Conservation (phyloP, 768 basidiomycete species). For the Xanthoconium purpureum region DNA sequence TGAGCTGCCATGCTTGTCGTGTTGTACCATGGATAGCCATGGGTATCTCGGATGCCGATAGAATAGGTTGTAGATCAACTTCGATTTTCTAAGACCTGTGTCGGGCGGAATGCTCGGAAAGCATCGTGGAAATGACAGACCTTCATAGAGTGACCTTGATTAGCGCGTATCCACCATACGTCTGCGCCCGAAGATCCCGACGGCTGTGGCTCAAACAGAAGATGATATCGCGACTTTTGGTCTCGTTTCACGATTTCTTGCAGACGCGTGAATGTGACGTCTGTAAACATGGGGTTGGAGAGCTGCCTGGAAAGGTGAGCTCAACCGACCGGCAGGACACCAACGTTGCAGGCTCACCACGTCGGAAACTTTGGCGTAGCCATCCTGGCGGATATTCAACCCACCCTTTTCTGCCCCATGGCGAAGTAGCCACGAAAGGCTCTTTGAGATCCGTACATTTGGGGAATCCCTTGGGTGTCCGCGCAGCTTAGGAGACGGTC, state of each 20-base stretch:
- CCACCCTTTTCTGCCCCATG: constrained; percentile 82
- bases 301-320: constrained; percentile 45
- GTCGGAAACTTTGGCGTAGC: constrained; percentile 78
- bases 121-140: constrained; percentile 35
- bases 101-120: not conserved
- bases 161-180: constrained; percentile 86
- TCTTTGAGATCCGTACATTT: constrained; percentile 76
- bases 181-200: constrained; percentile 30
- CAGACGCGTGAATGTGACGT: constrained; percentile 50
- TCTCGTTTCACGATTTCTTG: constrained; percentile 67
- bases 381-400: constrained; percentile 75
- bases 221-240: constrained; percentile 61
- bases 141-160: constrained; percentile 86
- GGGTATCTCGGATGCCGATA: constrained; percentile 60
- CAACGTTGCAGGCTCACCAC: constrained; percentile 56
- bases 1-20: constrained; percentile 62
- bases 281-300: constrained; percentile 62
- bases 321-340: not conserved
- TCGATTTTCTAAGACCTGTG: constrained; percentile 51
- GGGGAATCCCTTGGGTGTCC: constrained; percentile 63
- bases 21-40: constrained; percentile 85
- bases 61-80: constrained; percentile 61
- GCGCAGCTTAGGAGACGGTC: constrained; percentile 44
- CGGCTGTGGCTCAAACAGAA: constrained; percentile 48
- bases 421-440: constrained; percentile 86